phyloP scores from a whole-genome alignment of 2,329 filamentous ascomycete species.

The Cytospora schulzeri region DNA sequence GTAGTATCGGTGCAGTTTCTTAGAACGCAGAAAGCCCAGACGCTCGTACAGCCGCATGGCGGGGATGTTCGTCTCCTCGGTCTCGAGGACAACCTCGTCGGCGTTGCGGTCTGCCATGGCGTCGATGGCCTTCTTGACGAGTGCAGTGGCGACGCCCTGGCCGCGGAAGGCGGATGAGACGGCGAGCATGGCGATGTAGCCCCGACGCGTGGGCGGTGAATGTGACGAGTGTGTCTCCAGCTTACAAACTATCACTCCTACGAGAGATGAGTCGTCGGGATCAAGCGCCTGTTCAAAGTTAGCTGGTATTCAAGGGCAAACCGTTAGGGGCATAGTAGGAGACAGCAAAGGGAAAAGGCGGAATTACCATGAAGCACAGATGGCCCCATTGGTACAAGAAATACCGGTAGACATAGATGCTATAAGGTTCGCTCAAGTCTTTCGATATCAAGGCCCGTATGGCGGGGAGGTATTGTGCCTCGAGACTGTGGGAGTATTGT shows the following conservation, averaged over 20 bases:
- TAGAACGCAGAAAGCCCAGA: conserved; percentile 87
- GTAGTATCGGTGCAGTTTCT: conserved; percentile 93
- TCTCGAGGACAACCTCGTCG: conserved; percentile 94
- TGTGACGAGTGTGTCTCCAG: conserved; percentile 87
- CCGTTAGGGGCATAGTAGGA: not conserved
- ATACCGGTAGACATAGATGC: conserved; percentile 98
- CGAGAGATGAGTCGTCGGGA: conserved; percentile 62
- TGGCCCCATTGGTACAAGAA: conserved; percentile 98
- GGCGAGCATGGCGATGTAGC: conserved; percentile 99
- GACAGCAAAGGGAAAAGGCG: not conserved
- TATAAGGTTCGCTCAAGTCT: conserved; percentile 96
- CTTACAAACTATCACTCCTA: conserved; percentile 94
- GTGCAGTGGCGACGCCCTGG: conserved; percentile 80
- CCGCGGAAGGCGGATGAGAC: conserved; percentile 79
- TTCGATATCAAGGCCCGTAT: conserved; percentile 94
- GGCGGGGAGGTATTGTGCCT: conserved; percentile 71
- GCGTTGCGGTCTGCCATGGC: conserved; percentile 83
- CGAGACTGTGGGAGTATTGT: conserved; percentile 63
- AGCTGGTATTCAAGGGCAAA: conserved; percentile 13
- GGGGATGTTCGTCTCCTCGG: conserved; percentile 87
- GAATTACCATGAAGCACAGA: conserved; percentile 87
- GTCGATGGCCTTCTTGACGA: conserved; percentile 90
- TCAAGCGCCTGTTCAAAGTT: conserved; percentile 54
- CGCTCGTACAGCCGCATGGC: conserved; percentile 93
- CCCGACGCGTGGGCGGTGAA: conserved; percentile 71